Percentiles rank a stretch among this genome's conserved stretches.
Evolutionary conservation across 805 yeast genomes (phyloP).

Genomic region (Cyberlindnera mycetangii): DNA sequence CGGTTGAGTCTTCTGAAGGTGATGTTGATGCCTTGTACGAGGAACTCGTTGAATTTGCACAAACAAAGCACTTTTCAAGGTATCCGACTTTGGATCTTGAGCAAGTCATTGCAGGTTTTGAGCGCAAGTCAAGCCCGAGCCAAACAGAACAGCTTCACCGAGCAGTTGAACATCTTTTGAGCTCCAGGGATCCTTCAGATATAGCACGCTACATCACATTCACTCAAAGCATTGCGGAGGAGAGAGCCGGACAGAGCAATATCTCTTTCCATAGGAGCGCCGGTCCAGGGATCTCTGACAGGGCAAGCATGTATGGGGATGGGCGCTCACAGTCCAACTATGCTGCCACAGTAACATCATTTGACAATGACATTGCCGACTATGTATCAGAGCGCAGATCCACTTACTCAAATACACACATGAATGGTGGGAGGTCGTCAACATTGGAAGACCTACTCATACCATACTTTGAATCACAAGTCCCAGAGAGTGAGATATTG

Average conservation of each 20-base stretch:
- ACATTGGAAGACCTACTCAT: conserved; percentile 31
- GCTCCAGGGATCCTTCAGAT: conserved; percentile 4
- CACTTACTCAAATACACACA: conserved; percentile 26
- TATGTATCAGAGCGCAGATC: conserved; percentile 38
- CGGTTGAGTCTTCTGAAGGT: conserved; percentile 11
- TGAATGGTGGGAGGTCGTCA: conserved; percentile 11
- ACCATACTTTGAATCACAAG: conserved; percentile 34
- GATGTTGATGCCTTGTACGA: conserved; percentile 17
- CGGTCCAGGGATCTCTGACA: neutral
- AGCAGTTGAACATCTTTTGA: conserved; percentile 11
- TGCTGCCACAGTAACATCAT: conserved; percentile 35
- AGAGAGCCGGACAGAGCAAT: neutral
- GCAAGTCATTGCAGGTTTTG: neutral
- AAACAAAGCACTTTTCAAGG: conserved; percentile 2
- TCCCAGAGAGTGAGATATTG: conserved; percentile 41
- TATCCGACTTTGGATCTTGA: conserved; percentile 1
- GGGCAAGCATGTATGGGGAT: conserved; percentile 8
- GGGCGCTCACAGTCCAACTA: conserved; percentile 10
- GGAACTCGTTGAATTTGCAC: conserved; percentile 23
- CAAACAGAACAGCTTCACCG: conserved; percentile 8
- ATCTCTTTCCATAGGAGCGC: neutral
- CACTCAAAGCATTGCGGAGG: neutral
- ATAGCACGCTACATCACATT: conserved; percentile 12
- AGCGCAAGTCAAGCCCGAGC: neutral
- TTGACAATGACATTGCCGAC: conserved; percentile 35